phyloP scores from a whole-genome alignment of 2,329 filamentous ascomycete genomes.

The Cryphonectria japonica region DNA sequence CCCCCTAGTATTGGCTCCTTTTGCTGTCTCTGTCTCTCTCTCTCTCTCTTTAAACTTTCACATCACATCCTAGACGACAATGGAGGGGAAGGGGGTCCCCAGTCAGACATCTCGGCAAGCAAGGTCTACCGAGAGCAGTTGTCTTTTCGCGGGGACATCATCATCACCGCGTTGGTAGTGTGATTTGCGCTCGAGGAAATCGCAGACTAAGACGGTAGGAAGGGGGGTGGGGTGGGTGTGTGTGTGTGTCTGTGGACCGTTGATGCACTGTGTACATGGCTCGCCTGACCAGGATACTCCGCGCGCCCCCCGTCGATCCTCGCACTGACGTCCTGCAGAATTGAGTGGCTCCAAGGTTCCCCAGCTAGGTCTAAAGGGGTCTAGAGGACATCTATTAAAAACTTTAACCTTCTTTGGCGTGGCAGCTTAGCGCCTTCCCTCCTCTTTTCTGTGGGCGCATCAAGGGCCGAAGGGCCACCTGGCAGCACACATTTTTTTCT shows the following conservation, averaged over 20 bases:
- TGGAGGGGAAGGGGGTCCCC: not conserved
- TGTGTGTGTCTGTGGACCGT: not conserved
- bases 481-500: not conserved
- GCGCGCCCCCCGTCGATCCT: conserved; percentile 22
- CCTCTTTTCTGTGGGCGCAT: conserved; percentile 10
- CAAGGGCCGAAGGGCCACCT: not conserved
- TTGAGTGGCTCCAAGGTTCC: conserved; percentile 23
- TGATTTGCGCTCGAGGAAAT: not conserved
- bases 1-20: not conserved
- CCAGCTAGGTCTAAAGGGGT: conserved; percentile 10
- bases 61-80: not conserved
- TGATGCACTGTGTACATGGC: conserved; percentile 26
- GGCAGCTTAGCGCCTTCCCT: conserved; percentile 21
- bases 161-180: conserved; percentile 2
- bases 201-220: not conserved
- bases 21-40: not conserved
- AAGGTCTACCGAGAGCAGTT: not conserved
- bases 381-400: conserved; percentile 27
- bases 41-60: not conserved
- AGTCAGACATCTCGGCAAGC: not conserved
- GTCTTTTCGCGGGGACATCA: not conserved
- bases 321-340: conserved; percentile 19
- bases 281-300: not conserved
- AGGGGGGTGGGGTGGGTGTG: not conserved
- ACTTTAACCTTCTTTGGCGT: conserved; percentile 30